Evolutionary conservation across 2,329 filamentous ascomycete species (phyloP), one percentile per base, ranked within the genome.

Genomic region (Proliferodiscus dingleyae): DNA sequence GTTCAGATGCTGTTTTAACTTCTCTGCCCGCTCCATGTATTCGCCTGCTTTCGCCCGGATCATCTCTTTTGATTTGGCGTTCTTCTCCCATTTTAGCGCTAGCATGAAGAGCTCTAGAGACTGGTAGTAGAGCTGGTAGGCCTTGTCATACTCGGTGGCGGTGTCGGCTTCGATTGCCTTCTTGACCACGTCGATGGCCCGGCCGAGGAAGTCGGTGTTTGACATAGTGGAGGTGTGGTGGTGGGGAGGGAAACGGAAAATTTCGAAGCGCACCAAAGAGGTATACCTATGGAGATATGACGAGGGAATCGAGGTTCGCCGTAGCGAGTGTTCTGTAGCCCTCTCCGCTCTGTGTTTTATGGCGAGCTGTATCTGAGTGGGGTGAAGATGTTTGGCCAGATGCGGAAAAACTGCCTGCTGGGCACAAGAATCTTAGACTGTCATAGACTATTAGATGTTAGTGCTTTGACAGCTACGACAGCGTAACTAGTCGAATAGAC

Each of bases 1-100:
- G 41, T 83, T 75, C 32, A 98, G 73, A 65, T 97, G 93, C 45
- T 84, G 81, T 70, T 98, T 98, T 54, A 98, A 80, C 73, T 97
- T 97, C 74, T 98, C 93, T 54, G 93, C 93, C 52, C 93, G 88
- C 70, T 96, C 91, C 85, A 98, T 95, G 75, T 98, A 98, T 66
- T 96, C 91, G 60, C 77, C 87, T 16, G 90, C 89, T 74, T 97
- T 97, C 59, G 87, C 82, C 58, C 93, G 85, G 68, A 98, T 96
- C 80, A 95, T 95, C 65, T 94, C 89, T 74, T 97, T 97, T 54
- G 89, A 90, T 60, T 90, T 91, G 53, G 87, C 83, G 71, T 96
- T 97, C 79, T 97, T 98, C 73, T 98, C 93, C 91, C 91, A 98
- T 75, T 98, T 98, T 50, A 98, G 78, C 26, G 93, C 93, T 51